These are phyloP conservation scores for Colletotrichum tropicale DNA, from an alignment of 2,329 filamentous ascomycete genomes.

Conservation along the genomic window DNA sequence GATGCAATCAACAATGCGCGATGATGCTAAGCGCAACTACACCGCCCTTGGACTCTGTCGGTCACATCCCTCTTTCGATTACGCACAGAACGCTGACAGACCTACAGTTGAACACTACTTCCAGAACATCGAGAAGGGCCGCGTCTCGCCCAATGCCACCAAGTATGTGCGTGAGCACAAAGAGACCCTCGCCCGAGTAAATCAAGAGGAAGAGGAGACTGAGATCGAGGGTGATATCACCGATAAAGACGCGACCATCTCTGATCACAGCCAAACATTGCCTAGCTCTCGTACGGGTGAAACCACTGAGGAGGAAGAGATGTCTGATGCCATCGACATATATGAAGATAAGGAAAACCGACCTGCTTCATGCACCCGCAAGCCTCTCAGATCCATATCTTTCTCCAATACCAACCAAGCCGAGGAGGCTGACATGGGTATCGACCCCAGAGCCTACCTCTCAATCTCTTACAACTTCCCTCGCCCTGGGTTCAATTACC, in stretches of 20 bases:
- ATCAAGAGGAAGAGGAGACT: neutral
- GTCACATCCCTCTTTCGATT: slow-evolving; percentile 14
- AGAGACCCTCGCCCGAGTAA: neutral
- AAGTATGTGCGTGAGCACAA: slow-evolving; percentile 38
- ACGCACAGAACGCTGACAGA: neutral
- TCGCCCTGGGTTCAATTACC: neutral
- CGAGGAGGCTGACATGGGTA: neutral
- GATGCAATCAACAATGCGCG: slow-evolving; percentile 43
- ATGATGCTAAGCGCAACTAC: slow-evolving; percentile 40
- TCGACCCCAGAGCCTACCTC: neutral
- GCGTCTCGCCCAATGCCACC: slow-evolving; percentile 39
- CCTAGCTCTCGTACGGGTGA: neutral
- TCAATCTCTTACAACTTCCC: neutral
- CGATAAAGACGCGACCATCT: neutral
- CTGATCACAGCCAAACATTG: neutral
- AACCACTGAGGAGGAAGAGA: neutral
- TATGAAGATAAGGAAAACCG: neutral
- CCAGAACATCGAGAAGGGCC: slow-evolving; percentile 43
- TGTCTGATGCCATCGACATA: neutral
- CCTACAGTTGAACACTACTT: slow-evolving; percentile 49
- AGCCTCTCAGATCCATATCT: neutral
- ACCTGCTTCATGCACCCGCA: neutral
- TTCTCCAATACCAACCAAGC: neutral
- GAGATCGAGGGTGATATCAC: neutral
- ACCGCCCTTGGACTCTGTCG: slow-evolving; percentile 44